These are phyloP conservation scores for Primulina tabacum DNA, from an alignment of 257 asterid species.

Conservation along the genomic window DNA sequence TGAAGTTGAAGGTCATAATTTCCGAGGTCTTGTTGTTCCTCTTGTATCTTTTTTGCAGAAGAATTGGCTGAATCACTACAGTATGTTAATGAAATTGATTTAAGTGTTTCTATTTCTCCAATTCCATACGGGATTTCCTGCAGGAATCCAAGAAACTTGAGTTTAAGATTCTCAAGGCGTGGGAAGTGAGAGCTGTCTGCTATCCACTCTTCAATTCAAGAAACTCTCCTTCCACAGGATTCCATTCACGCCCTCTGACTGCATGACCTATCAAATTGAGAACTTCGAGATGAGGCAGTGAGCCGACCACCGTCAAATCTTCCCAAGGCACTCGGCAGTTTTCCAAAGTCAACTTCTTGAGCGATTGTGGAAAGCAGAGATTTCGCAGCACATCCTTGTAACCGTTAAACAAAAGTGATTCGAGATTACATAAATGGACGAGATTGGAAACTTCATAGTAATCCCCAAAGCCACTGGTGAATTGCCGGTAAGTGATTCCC, in stretches of 20 bases:
- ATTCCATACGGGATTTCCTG: conserved; percentile 22
- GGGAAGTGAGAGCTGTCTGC: too few relatives aligned
- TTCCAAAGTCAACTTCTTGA: conserved; percentile 21
- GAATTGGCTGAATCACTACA: neutral
- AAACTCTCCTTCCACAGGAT: conserved; percentile 21
- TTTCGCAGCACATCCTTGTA: neutral
- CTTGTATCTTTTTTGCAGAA: conserved; percentile 1
- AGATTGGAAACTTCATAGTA: neutral
- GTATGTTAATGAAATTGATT: neutral
- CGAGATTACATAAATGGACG: conserved; percentile 11
- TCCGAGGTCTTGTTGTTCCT: conserved; percentile 16
- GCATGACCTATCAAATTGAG: neutral
- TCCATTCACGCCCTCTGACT: conserved; percentile 14
- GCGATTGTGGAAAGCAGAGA: conserved; percentile 9
- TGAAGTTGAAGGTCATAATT: conserved; percentile 16
- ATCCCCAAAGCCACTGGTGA: neutral
- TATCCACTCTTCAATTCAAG: neutral
- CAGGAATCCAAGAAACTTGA: neutral
- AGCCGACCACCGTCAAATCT: conserved; percentile 14
- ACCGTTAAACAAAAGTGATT: neutral
- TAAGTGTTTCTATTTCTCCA: conserved; percentile 13
- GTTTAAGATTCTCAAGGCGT: too few relatives aligned
- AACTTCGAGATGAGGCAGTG: conserved; percentile 26
- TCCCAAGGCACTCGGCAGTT: neutral
- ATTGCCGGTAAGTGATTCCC: neutral